Evolutionary conservation across 495 filamentous ascomycete species (phyloP).

Genomic region (Annulohypoxylon bovei): DNA sequence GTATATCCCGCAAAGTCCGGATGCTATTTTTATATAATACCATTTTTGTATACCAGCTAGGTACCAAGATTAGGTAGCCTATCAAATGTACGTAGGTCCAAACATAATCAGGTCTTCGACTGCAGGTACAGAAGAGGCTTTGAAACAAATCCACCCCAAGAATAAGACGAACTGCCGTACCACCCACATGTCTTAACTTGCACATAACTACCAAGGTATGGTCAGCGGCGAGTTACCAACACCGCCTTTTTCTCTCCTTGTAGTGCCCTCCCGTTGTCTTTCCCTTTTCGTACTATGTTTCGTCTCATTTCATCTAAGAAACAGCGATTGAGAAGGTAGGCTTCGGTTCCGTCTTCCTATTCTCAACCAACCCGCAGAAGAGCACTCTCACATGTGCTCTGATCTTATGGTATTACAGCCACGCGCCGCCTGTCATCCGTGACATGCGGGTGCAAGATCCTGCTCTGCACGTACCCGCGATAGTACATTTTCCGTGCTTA

Average conservation of each 20-base stretch:
- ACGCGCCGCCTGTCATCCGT: not conserved
- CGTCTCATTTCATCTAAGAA: conserved; percentile 1
- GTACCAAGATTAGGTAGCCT: no score
- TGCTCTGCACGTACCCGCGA: conserved; percentile 1
- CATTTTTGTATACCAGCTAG: not conserved
- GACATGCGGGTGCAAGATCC: conserved; percentile 18
- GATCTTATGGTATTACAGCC: not conserved
- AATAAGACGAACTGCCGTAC: conserved; percentile 12
- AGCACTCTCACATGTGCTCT: not conserved
- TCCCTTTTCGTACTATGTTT: conserved; percentile 5
- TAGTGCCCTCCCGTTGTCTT: not conserved
- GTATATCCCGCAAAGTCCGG: not conserved
- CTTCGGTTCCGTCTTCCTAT: conserved; percentile 3
- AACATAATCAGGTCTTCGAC: conserved; percentile 3
- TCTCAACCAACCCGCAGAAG: not conserved
- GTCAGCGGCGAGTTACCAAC: conserved; percentile 6
- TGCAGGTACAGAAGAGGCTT: conserved; percentile 19
- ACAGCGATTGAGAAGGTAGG: not conserved
- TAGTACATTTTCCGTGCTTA: not conserved
- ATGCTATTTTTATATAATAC: not conserved
- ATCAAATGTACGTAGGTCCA: no score
- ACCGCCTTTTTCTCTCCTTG: conserved; percentile 6
- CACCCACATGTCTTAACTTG: not conserved
- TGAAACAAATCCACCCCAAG: not conserved
- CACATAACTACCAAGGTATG: not conserved